Conservation (phyloP, 129 eudicot genomes). For the Calendula officinalis region DNA sequence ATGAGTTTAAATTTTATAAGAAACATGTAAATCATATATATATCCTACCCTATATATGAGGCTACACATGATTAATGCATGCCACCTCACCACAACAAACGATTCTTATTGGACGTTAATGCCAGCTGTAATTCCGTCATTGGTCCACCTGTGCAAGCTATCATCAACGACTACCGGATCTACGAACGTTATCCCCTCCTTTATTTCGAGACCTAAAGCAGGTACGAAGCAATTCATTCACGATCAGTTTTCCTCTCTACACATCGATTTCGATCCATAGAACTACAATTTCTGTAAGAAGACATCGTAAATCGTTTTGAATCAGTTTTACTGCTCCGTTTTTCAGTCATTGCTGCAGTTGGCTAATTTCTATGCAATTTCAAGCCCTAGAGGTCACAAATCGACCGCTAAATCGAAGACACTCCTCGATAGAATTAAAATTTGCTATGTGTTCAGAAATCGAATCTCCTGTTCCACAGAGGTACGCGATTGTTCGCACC, state of each 20-base stretch:
- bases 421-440: constrained; percentile 58
- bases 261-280: constrained; percentile 11
- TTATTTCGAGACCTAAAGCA: constrained; percentile 73
- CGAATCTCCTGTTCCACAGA: constrained; percentile 55
- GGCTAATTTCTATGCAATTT: constrained; percentile 80
- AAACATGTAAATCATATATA: no score
- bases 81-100: no score
- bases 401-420: constrained; percentile 44
- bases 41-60: no score
- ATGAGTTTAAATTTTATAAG: no score
- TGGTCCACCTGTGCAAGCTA: no score
- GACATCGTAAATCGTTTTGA: neutral
- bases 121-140: no score
- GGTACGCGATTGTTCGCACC: constrained; percentile 37
- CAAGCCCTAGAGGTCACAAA: constrained; percentile 33
- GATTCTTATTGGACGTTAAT: no score
- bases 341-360: constrained; percentile 72
- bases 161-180: constrained; percentile 69
- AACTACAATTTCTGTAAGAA: neutral
- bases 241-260: neutral
- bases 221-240: constrained; percentile 33
- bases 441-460: constrained; percentile 57
- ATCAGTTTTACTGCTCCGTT: constrained; percentile 9
- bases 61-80: no score
- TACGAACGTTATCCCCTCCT: constrained; percentile 71